These are phyloP conservation scores for Neonectria magnoliae DNA, from an alignment of 2,329 filamentous ascomycete genomes.

Conservation along the genomic window DNA sequence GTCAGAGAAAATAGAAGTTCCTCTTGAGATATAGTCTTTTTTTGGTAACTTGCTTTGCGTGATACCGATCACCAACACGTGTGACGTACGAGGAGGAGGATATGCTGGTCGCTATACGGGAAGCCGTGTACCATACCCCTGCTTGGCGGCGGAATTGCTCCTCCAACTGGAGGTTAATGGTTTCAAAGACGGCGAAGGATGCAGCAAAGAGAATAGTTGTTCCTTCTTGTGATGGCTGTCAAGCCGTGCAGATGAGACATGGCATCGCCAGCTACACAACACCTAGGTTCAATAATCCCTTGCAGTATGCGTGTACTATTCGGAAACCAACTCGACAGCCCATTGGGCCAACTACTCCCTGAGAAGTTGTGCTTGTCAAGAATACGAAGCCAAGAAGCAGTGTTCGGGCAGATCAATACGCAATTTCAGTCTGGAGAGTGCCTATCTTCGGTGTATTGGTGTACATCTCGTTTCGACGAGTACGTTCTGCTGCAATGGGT, in stretches of 20 bases:
- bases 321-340: neutral
- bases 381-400: constrained; percentile 4
- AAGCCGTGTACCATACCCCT: neutral
- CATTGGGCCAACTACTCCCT: neutral
- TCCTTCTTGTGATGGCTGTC: neutral
- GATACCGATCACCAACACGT: neutral
- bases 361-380: neutral
- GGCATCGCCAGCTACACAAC: neutral
- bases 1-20: neutral
- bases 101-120: neutral
- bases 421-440: neutral
- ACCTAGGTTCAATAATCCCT: neutral
- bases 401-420: neutral
- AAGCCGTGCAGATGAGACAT: neutral
- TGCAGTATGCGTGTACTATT: neutral
- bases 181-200: neutral
- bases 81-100: neutral
- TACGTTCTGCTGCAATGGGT: neutral
- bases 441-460: neutral
- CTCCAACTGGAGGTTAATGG: neutral
- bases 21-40: neutral
- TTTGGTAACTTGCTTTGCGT: neutral
- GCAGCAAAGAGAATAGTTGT: neutral
- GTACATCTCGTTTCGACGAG: neutral
- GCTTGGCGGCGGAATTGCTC: neutral